Base-by-base conservation (phyloP, 441 rosid species). In the Croton laevigatus region DNA sequence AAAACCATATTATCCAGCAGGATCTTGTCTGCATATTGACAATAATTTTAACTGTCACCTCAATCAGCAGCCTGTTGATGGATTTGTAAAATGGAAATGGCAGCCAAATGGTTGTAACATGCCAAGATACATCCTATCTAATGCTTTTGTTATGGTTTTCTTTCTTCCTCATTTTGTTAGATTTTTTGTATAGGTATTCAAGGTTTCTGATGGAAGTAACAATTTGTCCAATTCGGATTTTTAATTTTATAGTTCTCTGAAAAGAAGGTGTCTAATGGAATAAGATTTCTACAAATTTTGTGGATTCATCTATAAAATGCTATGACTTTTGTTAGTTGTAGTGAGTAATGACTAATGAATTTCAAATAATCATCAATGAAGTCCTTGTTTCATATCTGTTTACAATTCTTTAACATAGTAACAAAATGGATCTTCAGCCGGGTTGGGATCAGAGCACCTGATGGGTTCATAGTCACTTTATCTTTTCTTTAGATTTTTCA, bases 31-130 rank as follows among this genome's bases (percentile, higher is more conserved):
- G 38, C 62, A 82, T 19, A 79, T 91, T 51, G 97, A 84, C 68
- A 87, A 81, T 66, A 83, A 87, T 59, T 91, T 89, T 78, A 74
- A 86, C 62, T 89, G 97, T 67, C 81, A 83, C 44, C 49, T 77
- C 4, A 87, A 91, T 65, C 87, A 91, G 63, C 83, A 95, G 84
- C 89, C 90, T 6, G 93, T 88, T 72, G 81, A 78, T 60, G 88
- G 74, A 0, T 89, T 77, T 72, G 80, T 81, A 71, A 84, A 83
- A 65, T 81, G 88, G 68, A 82, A 84, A 71, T 89, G 93, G 95
- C 84, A 91, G 77, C 95, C 97, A 55, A 78, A 78, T 73, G 81
- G 80, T 13, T 91, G 97, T 75, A 73, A 75, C 76, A 68, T 89
- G 71, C 93, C 95, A 49, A 91, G 97, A 89, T 85, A 70, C 38